These are phyloP conservation scores for Theobroma cacao DNA, from an alignment of 345 rosid genomes.

Conservation along the genomic window DNA sequence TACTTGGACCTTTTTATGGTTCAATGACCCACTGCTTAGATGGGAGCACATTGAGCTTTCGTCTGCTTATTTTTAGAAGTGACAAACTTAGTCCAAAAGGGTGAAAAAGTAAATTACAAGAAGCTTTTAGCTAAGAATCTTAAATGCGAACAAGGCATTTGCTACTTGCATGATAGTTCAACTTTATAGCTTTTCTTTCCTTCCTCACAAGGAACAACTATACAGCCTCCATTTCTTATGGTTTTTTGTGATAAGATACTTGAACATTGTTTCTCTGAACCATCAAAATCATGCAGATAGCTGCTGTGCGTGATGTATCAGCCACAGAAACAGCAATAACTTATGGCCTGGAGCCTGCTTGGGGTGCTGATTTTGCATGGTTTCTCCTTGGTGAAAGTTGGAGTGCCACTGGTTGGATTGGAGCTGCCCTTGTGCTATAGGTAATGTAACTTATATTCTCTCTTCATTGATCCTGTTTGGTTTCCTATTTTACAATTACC, in stretches of 20 bases:
- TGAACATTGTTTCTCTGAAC: neutral
- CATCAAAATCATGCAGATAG: slow-evolving; percentile 35
- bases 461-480: neutral
- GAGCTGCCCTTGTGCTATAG: slow-evolving; percentile 59
- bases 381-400: slow-evolving; percentile 72
- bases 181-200: neutral
- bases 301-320: slow-evolving; percentile 58
- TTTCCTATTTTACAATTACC: neutral
- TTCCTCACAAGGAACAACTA: neutral
- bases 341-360: slow-evolving; percentile 64
- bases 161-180: neutral
- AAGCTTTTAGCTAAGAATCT: neutral
- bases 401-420: slow-evolving; percentile 59
- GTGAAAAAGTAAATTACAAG: neutral
- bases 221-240: neutral
- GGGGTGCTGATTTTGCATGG: slow-evolving; percentile 79
- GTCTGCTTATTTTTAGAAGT: neutral
- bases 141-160: neutral
- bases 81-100: neutral
- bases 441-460: slow-evolving; percentile 26
- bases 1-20: neutral
- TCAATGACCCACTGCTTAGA: neutral
- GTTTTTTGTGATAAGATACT: neutral
- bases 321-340: slow-evolving; percentile 58
- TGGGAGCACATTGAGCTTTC: neutral